phyloP scores from a whole-genome alignment of 78 protist species.

The Dictyostelium firmibasis region DNA sequence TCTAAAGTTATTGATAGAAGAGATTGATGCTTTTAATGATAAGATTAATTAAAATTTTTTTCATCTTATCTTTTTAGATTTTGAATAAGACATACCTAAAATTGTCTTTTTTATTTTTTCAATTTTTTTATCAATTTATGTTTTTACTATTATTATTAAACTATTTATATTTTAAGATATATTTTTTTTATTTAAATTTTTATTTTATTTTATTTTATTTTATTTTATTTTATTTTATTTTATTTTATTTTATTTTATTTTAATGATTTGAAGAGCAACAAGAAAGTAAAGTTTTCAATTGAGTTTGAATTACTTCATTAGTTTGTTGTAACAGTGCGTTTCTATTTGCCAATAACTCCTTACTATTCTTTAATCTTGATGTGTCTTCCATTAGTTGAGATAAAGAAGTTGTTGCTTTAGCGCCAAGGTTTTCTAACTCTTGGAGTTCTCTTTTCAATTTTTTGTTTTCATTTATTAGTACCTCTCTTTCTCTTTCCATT shows the following conservation, averaged over 20 bases:
- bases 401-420: constrained; percentile 21
- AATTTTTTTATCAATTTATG: too few relatives aligned
- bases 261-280: constrained; percentile 51
- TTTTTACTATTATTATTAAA: too few relatives aligned
- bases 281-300: constrained; percentile 50
- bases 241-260: neutral
- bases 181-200: too few relatives aligned
- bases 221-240: neutral
- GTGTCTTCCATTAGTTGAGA: constrained; percentile 63
- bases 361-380: constrained; percentile 26
- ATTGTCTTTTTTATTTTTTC: neutral
- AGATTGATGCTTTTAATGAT: neutral
- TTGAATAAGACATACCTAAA: neutral
- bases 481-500: constrained; percentile 72
- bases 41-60: too few relatives aligned
- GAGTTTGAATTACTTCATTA: constrained; percentile 32
- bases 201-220: too few relatives aligned
- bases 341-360: constrained; percentile 43
- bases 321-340: constrained; percentile 63
- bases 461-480: constrained; percentile 42
- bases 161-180: too few relatives aligned
- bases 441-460: constrained; percentile 22
- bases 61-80: neutral
- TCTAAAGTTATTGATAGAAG: neutral
- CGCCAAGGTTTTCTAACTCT: constrained; percentile 44